phyloP scores from a whole-genome alignment of 208 protist genomes.

The Trypanosomatidae sp. region DNA sequence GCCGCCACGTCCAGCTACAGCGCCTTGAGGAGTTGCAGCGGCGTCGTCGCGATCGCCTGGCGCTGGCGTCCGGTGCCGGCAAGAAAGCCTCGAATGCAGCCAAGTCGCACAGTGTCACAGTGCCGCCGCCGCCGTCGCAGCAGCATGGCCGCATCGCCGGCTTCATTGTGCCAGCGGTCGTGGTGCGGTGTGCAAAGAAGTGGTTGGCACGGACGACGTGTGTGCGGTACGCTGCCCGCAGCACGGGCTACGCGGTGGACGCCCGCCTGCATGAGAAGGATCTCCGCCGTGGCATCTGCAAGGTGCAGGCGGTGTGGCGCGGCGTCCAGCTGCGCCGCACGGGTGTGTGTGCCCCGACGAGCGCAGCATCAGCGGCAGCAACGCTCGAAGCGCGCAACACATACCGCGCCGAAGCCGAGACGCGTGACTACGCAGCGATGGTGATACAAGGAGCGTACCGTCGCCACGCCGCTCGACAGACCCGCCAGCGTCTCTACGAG shows the following conservation, averaged over 20 bases:
- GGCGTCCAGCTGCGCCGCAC: slow-evolving; percentile 5
- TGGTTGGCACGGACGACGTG: slow-evolving; percentile 56
- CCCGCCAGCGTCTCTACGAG: slow-evolving; percentile 1
- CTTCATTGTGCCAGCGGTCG: slow-evolving; percentile 20
- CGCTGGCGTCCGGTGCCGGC: background rate
- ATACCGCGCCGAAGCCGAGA: slow-evolving; percentile 24
- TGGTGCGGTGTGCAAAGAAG: slow-evolving; percentile 34
- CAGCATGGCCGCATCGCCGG: slow-evolving; percentile 18
- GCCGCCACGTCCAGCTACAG: slow-evolving; percentile 42
- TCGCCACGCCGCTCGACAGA: slow-evolving; percentile 25
- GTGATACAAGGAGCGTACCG: slow-evolving; percentile 62
- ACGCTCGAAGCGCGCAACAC: background rate
- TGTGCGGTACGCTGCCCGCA: slow-evolving; percentile 40
- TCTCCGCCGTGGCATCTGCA: slow-evolving; percentile 15
- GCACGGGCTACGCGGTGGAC: background rate
- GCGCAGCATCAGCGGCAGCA: too few species aligned
- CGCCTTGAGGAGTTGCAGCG: slow-evolving; percentile 49
- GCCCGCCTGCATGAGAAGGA: slow-evolving; percentile 26
- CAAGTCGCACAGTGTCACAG: background rate
- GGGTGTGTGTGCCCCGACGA: too few species aligned
- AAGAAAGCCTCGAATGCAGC: background rate
- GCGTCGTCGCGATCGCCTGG: slow-evolving; percentile 21
- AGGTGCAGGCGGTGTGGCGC: slow-evolving; percentile 44
- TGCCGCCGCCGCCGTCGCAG: slow-evolving; percentile 3
- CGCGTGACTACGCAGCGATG: slow-evolving; percentile 59